A percentile compares a stretch with the other conserved stretches of the same genome.
phyloP scores from a whole-genome alignment of 2,329 filamentous ascomycete species.

The Byssoonygena ceratinophila region DNA sequence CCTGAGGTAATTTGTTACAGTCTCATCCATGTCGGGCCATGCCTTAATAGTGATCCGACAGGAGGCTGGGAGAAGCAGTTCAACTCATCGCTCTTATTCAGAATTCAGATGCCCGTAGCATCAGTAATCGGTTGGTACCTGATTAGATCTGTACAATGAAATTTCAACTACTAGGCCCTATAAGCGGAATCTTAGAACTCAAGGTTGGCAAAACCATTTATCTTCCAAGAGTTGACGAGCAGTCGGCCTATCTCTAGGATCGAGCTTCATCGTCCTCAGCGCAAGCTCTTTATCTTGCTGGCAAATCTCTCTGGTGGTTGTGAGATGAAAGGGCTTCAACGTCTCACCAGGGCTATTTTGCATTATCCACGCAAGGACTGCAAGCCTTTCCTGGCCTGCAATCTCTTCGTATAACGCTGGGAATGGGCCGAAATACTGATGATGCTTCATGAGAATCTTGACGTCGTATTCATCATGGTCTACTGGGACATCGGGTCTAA shows the following conservation, averaged over 20 bases:
- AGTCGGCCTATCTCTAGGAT: slow-evolving; percentile 35
- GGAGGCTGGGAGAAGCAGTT: no score
- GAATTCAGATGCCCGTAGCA: no score
- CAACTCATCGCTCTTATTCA: no score
- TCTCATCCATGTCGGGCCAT: no score
- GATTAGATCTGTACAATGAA: no score
- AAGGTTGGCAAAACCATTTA: slow-evolving; percentile 4
- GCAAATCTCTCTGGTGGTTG: slow-evolving; percentile 23
- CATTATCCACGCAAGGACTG: slow-evolving; percentile 13
- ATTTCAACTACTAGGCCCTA: no score
- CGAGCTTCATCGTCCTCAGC: slow-evolving; percentile 37
- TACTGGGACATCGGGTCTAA: slow-evolving; percentile 15
- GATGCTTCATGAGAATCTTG: slow-evolving; percentile 17
- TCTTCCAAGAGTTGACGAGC: slow-evolving; percentile 21
- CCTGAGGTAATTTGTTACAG: no score
- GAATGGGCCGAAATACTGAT: slow-evolving; percentile 18
- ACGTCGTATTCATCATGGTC: slow-evolving; percentile 19
- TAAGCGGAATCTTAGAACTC: no score
- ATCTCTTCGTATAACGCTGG: slow-evolving; percentile 22
- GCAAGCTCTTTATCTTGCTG: slow-evolving; percentile 29
- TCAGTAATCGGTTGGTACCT: no score
- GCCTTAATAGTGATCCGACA: no score
- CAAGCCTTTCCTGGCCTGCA: slow-evolving; percentile 13
- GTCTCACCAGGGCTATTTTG: slow-evolving; percentile 17
- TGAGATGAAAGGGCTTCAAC: slow-evolving; percentile 22